Conservation (phyloP, 305 asterid genomes). For the Fraxinus sp. region DNA sequence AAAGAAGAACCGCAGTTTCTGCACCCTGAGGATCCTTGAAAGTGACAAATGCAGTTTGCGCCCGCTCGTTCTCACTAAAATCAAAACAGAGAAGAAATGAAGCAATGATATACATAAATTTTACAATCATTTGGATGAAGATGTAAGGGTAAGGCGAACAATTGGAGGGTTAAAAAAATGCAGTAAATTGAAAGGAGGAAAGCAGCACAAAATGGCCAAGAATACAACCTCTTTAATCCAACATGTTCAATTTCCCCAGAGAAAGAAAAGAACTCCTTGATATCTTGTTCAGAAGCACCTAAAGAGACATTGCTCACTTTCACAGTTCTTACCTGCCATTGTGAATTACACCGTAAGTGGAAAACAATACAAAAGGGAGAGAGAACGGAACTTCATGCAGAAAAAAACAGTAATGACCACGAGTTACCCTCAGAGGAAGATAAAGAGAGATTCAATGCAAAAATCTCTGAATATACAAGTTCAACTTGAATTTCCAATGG, state of each 20-base stretch:
- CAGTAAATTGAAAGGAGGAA: background rate
- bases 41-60: constrained; percentile 70
- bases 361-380: background rate
- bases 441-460: background rate
- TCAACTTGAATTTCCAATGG: constrained; percentile 1
- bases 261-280: constrained; percentile 83
- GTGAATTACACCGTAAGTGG: constrained; percentile 19
- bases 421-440: background rate
- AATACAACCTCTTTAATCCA: constrained; percentile 57
- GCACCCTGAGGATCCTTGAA: constrained; percentile 77
- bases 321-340: constrained; percentile 60
- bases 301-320: constrained; percentile 75
- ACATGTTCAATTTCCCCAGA: constrained; percentile 69
- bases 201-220: background rate
- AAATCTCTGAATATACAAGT: constrained; percentile 14
- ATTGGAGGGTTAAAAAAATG: background rate
- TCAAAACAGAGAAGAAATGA: constrained; percentile 17
- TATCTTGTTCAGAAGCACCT: constrained; percentile 70
- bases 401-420: background rate
- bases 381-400: background rate
- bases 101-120: background rate
- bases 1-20: constrained; percentile 80
- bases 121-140: constrained; percentile 17
- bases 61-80: constrained; percentile 61
- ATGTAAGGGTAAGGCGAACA: background rate